Base-by-base conservation (phyloP, 164 flowering plant genomes). In the Stephania yunnanensis region DNA sequence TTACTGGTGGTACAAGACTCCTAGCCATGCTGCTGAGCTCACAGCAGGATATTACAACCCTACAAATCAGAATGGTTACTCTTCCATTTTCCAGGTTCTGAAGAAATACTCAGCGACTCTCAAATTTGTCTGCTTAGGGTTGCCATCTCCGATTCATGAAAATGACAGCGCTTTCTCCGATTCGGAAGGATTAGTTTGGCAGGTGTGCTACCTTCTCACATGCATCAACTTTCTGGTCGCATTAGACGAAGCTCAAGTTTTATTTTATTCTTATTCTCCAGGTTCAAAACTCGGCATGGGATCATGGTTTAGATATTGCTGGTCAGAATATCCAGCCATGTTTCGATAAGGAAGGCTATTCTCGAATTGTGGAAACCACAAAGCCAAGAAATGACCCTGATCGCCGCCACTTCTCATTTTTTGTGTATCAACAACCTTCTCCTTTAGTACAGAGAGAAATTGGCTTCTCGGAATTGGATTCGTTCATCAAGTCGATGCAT, bases 21-120 rank as follows among this genome's bases (percentile, higher is more conserved):
- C 91, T 19, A 90, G 98, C 77, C 98, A 95, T 85, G 97, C 98
- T 70, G 97, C 97, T 61, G 98, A 95, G 82, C 85, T 92, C 31
- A 92, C 92, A 10, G 91, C 98, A 4, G 98, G 98, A 68, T 89
- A 84, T 72, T 86, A 94, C 76, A 91, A 94, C 79, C 89, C 97
- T 17, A 75, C 87, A 71, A 91, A 94, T 77, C 92, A 85, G 74
- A 89, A 95, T 85, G 98, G 98, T 20, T 95, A 92, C 73, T 78
- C 90, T 75, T 82, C 85, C 52, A 80, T 87, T 64, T 84, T 90
- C 72, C 85, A 89, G 74, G 82, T 85, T 80, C 86, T 92, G 71
- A 87, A 86, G 85, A 90, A 88, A 78, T 82, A 91, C 69, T 84
- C 83, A 0, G 93, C 83, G 42, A 84, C 85, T 6, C 74, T 88